Evolutionary conservation across 805 yeast genomes (phyloP), one percentile per base, ranked within the genome.

Genomic region (Candida parachauliodes): DNA sequence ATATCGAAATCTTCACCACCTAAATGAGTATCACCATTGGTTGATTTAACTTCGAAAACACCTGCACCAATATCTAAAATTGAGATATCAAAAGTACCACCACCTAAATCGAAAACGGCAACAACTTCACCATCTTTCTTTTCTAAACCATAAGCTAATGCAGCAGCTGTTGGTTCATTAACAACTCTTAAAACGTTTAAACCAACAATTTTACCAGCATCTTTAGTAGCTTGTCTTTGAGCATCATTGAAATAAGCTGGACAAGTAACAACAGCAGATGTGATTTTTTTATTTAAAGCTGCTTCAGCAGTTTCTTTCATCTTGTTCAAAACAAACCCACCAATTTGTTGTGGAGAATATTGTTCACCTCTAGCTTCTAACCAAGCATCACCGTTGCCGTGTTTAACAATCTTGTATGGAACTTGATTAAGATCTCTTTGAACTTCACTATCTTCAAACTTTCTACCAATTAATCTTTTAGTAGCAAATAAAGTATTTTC

Each of bases 231-330:
- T 70, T 85, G 94, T 69, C 94, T 80, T 72, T 84, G 94, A 48
- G 94, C 85, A 65, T 84, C 94, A 69, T 84, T 84, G 74, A 84
- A 84, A 70, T 84, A 84, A 45, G 94, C 94, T 46, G 94, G 94
- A 50, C 88, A 89, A 36, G 94, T 84, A 50, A 84, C 94, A 49
- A 84, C 94, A 44, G 97, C 96, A 64, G 87, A 84, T 73, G 78
- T 80, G 52, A 82, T 91, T 31, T 81, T 58, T 77, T 87, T 88
- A 68, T 94, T 93, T 53, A 88, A 73, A 74, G 84, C 83, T 47
- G 86, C 81, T 70, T 88, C 96, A 49, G 97, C 96, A 50, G 96
- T 89, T 75, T 89, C 96, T 81, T 88, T 89, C 96, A 88, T 89
- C 78, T 88, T 89, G 80, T 86, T 87, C 59, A 88, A 78, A 48